Conservation (phyloP, 2,329 filamentous ascomycete genomes). For the Cladophialophora bantiana region DNA sequence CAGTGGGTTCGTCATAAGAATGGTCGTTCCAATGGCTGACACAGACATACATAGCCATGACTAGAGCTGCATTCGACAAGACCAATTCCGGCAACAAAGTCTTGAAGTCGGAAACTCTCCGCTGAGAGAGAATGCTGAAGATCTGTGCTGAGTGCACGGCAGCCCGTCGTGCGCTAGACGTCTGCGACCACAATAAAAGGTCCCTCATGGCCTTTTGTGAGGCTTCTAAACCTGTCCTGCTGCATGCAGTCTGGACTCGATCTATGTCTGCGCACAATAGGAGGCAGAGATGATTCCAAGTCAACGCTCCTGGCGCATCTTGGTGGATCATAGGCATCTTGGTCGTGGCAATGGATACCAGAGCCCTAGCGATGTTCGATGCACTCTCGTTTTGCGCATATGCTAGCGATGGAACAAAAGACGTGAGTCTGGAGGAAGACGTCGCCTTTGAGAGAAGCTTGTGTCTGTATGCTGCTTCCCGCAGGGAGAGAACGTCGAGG, state of each 20-base stretch:
- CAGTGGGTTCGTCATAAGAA: not conserved
- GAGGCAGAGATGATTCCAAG: slow-evolving; percentile 24
- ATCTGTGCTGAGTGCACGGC: slow-evolving; percentile 61
- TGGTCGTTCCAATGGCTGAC: not conserved
- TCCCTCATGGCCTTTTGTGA: too few species aligned
- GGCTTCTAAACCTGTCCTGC: slow-evolving; percentile 13
- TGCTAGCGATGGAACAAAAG: slow-evolving; percentile 11
- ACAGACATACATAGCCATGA: slow-evolving; percentile 16
- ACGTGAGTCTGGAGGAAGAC: not conserved
- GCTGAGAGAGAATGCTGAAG: slow-evolving; percentile 58
- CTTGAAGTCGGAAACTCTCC: slow-evolving; percentile 57
- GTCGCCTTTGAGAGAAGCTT: not conserved
- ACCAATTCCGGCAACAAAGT: slow-evolving; percentile 13
- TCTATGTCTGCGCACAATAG: slow-evolving; percentile 14
- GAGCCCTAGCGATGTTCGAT: slow-evolving; percentile 1
- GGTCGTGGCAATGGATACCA: slow-evolving; percentile 3
- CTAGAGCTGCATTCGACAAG: slow-evolving; percentile 18
- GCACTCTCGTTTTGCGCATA: slow-evolving; percentile 10
- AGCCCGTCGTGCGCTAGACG: slow-evolving; percentile 56
- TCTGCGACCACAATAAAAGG: slow-evolving; percentile 52
- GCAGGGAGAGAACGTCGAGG: slow-evolving; percentile 10
- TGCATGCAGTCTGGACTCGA: slow-evolving; percentile 15
- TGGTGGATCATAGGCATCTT: not conserved
- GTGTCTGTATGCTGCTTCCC: slow-evolving; percentile 16
- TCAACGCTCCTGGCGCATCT: slow-evolving; percentile 3